These are phyloP conservation scores for Fusarium piperis DNA, from an alignment of 2,329 filamentous ascomycete species.

Conservation along the genomic window DNA sequence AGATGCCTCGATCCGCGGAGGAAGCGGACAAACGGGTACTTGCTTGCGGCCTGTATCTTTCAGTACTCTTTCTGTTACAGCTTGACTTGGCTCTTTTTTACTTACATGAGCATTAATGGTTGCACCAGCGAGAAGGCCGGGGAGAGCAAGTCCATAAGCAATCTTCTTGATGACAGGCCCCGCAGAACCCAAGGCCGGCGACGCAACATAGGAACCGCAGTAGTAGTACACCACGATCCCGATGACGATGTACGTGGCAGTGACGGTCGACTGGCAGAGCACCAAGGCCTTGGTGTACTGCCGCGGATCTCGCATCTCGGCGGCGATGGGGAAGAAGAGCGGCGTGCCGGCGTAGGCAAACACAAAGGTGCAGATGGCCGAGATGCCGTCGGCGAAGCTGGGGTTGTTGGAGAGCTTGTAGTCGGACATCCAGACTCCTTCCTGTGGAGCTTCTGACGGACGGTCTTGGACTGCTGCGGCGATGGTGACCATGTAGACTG, in stretches of 20 bases:
- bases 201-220: slow-evolving; percentile 58
- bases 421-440: slow-evolving; percentile 42
- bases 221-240: slow-evolving; percentile 55
- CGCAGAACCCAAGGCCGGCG: slow-evolving; percentile 58
- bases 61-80: not conserved
- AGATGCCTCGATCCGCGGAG: slow-evolving; percentile 46
- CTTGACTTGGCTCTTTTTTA: not conserved
- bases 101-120: slow-evolving; percentile 40
- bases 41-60: slow-evolving; percentile 5
- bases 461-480: slow-evolving; percentile 35
- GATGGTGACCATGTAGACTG: slow-evolving; percentile 35
- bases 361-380: slow-evolving; percentile 46
- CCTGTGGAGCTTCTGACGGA: slow-evolving; percentile 24
- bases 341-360: slow-evolving; percentile 52
- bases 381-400: slow-evolving; percentile 44
- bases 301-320: slow-evolving; percentile 46
- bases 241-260: slow-evolving; percentile 47
- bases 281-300: slow-evolving; percentile 41
- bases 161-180: slow-evolving; percentile 55
- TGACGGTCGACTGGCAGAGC: slow-evolving; percentile 40
- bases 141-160: slow-evolving; percentile 51
- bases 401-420: slow-evolving; percentile 45
- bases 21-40: slow-evolving; percentile 29
- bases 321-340: slow-evolving; percentile 45
- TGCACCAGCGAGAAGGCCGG: slow-evolving; percentile 42